Evolutionary conservation across 495 filamentous ascomycete genomes (phyloP).

Genomic region (Trichocladium uniseriatum): DNA sequence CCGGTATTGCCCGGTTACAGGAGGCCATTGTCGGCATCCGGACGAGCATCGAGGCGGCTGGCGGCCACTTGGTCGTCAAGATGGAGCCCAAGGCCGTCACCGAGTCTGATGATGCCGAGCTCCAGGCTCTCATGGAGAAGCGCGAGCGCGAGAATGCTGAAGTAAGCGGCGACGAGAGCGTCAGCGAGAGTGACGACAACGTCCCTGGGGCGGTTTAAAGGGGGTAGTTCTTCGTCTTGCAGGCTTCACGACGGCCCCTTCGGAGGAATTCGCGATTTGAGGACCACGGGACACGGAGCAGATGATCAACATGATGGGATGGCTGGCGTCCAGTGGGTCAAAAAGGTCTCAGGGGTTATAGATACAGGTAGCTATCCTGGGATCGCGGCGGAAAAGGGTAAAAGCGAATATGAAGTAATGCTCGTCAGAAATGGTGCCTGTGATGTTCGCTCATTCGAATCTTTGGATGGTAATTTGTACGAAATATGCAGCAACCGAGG

Average conservation of each 20-base stretch:
- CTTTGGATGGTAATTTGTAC: not conserved
- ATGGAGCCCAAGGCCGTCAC: conserved; percentile 99
- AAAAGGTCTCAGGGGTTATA: conserved; percentile 16
- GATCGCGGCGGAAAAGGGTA: not conserved
- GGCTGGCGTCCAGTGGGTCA: conserved; percentile 12
- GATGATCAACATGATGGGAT: conserved; percentile 5
- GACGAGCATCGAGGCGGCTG: conserved; percentile 59
- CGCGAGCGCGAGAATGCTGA: conserved; percentile 94
- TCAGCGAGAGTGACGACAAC: conserved; percentile 85
- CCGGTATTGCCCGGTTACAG: conserved; percentile 75
- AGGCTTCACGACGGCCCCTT: not conserved
- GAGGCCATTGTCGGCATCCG: conserved; percentile 79
- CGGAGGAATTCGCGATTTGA: not conserved
- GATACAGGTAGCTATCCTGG: conserved; percentile 5
- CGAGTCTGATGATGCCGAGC: conserved; percentile 92
- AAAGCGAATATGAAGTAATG: conserved; percentile 13
- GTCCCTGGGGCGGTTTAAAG: conserved; percentile 39
- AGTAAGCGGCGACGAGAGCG: conserved; percentile 90
- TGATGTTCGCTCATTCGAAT: not conserved
- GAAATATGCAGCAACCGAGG: conserved; percentile 4
- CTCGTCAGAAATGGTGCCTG: not conserved
- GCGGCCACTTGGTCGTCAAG: conserved; percentile 74
- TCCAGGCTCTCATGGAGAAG: conserved; percentile 98
- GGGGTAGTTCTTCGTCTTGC: not conserved
- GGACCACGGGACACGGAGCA: not conserved